These are phyloP conservation scores for Cyberlindnera petersonii DNA, from an alignment of 805 yeast genomes.

Conservation along the genomic window DNA sequence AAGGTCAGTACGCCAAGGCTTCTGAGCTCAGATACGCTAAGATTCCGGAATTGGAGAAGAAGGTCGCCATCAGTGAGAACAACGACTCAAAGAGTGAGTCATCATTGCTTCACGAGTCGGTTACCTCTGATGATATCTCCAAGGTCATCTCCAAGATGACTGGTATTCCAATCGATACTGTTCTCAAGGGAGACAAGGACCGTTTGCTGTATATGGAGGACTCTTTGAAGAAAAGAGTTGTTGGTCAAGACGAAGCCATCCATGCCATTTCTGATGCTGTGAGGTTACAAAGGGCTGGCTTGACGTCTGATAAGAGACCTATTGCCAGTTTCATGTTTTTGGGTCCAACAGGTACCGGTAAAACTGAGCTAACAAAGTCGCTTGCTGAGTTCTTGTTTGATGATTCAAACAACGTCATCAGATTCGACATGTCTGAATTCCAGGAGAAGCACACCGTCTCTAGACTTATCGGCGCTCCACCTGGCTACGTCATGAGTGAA, in stretches of 20 bases:
- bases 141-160: constrained; percentile 90
- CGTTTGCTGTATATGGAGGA: constrained; percentile 84
- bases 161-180: constrained; percentile 88
- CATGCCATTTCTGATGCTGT: constrained; percentile 89
- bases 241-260: constrained; percentile 96
- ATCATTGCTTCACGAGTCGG: constrained; percentile 77
- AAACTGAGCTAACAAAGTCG: constrained; percentile 91
- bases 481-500: constrained; percentile 96
- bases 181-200: constrained; percentile 93
- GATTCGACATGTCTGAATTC: constrained; percentile 98
- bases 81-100: constrained; percentile 28
- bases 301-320: constrained; percentile 91
- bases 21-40: constrained; percentile 84
- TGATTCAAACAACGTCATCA: constrained; percentile 77
- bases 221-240: constrained; percentile 69
- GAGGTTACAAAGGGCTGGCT: constrained; percentile 92
- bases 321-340: constrained; percentile 94
- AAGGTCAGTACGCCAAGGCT: constrained; percentile 82
- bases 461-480: constrained; percentile 94
- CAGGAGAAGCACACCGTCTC: constrained; percentile 92
- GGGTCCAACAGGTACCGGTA: constrained; percentile 99
- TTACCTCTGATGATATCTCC: constrained; percentile 91
- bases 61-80: constrained; percentile 44
- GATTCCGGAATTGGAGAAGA: constrained; percentile 73
- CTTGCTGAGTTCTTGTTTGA: constrained; percentile 90